These are phyloP conservation scores for Hypocrella siamensis DNA, from an alignment of 2,329 filamentous ascomycete genomes.

Conservation along the genomic window DNA sequence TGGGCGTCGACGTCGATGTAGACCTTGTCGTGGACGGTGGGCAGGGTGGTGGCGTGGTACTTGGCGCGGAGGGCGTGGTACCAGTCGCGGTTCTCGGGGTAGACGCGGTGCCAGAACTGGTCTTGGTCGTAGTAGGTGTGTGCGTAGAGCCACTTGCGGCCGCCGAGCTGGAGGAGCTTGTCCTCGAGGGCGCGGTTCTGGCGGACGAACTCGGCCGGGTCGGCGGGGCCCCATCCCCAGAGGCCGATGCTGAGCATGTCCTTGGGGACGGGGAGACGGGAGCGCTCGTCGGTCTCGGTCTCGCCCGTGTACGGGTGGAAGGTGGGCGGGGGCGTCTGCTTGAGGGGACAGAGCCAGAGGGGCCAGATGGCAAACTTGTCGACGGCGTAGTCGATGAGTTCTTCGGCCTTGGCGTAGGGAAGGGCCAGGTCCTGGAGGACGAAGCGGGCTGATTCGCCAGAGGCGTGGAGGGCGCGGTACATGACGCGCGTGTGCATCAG, in stretches of 20 bases:
- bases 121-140: slow-evolving; percentile 67
- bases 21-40: slow-evolving; percentile 58
- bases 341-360: slow-evolving; percentile 42
- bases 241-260: slow-evolving; percentile 51
- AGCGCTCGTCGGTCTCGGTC: slow-evolving; percentile 10
- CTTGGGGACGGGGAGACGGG: slow-evolving; percentile 6
- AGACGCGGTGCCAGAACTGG: slow-evolving; percentile 54
- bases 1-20: slow-evolving; percentile 35
- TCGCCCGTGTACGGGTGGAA: slow-evolving; percentile 38
- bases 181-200: slow-evolving; percentile 58
- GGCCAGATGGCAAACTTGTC: slow-evolving; percentile 39
- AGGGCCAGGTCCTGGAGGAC: slow-evolving; percentile 53
- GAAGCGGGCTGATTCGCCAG: slow-evolving; percentile 47
- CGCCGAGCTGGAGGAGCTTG: slow-evolving; percentile 52
- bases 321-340: slow-evolving; percentile 29
- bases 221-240: slow-evolving; percentile 59
- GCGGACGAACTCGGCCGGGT: slow-evolving; percentile 42
- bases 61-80: slow-evolving; percentile 48
- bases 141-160: slow-evolving; percentile 78
- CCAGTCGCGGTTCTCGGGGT: slow-evolving; percentile 33
- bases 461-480: slow-evolving; percentile 55
- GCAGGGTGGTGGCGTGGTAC: slow-evolving; percentile 45
- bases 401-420: slow-evolving; percentile 33
- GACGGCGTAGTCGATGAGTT: slow-evolving; percentile 40
- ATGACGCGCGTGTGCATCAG: slow-evolving; percentile 61